Evolutionary conservation across 495 filamentous ascomycete genomes (phyloP), one percentile per base, ranked within the genome.

Genomic region (Penicillium bialowiezense): DNA sequence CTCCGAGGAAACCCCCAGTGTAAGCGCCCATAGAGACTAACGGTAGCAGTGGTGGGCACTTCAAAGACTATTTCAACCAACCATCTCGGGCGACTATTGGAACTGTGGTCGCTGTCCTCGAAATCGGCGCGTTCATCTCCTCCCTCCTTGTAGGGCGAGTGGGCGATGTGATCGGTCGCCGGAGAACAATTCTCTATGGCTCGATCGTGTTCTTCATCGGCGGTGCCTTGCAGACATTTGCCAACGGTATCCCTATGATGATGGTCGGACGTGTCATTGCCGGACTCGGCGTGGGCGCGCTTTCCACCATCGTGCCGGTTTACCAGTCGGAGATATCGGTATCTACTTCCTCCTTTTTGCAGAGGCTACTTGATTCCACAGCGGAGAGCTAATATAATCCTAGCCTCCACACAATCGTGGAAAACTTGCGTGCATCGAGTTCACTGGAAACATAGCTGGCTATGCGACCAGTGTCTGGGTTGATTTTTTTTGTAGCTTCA

Each of bases 401-500:
- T 37, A 92, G 41, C 93, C 93, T 44, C 89, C 93, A 12, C 95
- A 98, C 55, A 97, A 95, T 64, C 79, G 95, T 44, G 95, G 95
- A 14, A 91, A 92, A 68, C 76, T 97, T 48, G 93, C 93, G 10
- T 98, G 93, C 68, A 97, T 98, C 50, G 95, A 97, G 65, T 98
- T 98, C 60, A 90, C 95, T 0, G 93, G 93, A 24, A 98, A 98
- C 66, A 95, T 98, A 51, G 81, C 86, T 54, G 93, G 93, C 19
- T 98, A 98, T 67, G 88, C 90, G 39, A 87, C 90, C 40, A 96
- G 91, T 55, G 93, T 98, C 7, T 98, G 93, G 93, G 91, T 97
- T 1, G 93, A 97, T 70, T 98, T 97, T 64, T 90, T 91, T 54
- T 97, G 92, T 69, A 92, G 88, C 46, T 97, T 80, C 64, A 97